Percentiles rank a stretch among this genome's conserved stretches.
These are phyloP conservation scores for Ceratonia siliqua DNA, from an alignment of 306 rosid genomes.

Conservation along the genomic window DNA sequence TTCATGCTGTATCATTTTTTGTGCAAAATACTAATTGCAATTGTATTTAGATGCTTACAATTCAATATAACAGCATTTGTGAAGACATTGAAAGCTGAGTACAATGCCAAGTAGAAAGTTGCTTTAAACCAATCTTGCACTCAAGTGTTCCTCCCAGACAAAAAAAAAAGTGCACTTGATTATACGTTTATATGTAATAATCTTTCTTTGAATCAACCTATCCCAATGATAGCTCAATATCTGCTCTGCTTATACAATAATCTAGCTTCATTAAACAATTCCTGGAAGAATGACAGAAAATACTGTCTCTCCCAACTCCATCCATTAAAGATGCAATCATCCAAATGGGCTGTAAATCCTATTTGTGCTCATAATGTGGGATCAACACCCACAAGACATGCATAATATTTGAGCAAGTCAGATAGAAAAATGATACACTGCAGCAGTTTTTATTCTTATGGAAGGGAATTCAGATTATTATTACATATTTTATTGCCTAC, in stretches of 20 bases:
- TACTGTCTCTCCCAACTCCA: background rate
- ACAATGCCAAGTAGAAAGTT: too few relatives aligned
- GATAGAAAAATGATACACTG: constrained; percentile 24
- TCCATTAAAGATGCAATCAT: background rate
- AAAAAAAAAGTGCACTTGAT: too few relatives aligned
- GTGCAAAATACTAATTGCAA: constrained; percentile 17
- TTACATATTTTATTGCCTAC: constrained; percentile 30
- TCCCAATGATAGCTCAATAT: background rate
- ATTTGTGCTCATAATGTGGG: background rate
- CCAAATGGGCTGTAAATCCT: background rate
- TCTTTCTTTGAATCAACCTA: background rate
- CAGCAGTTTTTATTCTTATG: background rate
- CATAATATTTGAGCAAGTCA: background rate
- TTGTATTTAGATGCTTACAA: constrained; percentile 1
- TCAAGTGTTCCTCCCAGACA: background rate
- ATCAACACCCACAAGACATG: constrained; percentile 9
- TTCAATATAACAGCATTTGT: constrained; percentile 3
- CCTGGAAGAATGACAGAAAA: background rate
- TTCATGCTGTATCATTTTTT: constrained; percentile 7
- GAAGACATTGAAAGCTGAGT: background rate
- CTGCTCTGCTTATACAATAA: background rate
- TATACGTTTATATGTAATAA: background rate
- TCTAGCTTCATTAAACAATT: too few relatives aligned
- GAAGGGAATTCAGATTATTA: constrained; percentile 10
- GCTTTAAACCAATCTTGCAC: too few relatives aligned